Base-by-base conservation (phyloP, 1,139 yeast genomes). In the Nakaseomyces nivariensis region DNA sequence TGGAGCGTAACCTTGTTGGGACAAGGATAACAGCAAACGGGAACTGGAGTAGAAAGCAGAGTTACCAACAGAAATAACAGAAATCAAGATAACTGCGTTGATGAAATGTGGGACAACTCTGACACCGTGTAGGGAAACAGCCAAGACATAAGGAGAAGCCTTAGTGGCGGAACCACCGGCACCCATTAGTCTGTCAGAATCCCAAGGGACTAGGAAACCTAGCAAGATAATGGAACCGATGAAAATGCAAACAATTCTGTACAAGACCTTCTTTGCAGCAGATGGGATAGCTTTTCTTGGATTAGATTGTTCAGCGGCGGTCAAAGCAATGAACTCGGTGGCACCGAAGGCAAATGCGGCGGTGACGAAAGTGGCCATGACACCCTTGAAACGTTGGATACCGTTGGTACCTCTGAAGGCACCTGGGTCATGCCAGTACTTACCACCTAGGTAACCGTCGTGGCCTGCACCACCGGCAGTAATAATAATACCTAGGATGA, bases 301-400 rank as follows among this genome's bases (percentile, higher is more conserved):
- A 68, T 87, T 85, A 47, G 76, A 74, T 50, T 95, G 84, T 69
- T 90, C 97, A 32, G 95, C 89, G 36, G 96, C 94, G 33, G 95
- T 90, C 58, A 90, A 73, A 49, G 95, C 96, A 52, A 85, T 81
- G 59, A 84, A 74, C 69, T 87, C 95, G 45, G 87, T 79, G 60
- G 94, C 94, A 49, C 90, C 89, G 61, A 85, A 84, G 4, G 96
- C 81, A 68, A 87, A 89, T 4, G 96, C 94, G 27, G 95, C 94
- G 33, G 83, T 78, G 48, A 89, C 88, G 60, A 89, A 85, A 33
- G 85, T 87, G 6, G 87, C 74, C 60, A 90, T 82, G 29, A 89
- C 82, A 59, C 96, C 96, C 64, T 88, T 87, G 73, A 78, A 86
- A 55, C 56, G 60, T 25, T 63, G 62, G 40, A 64, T 58, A 8